A percentile compares a stretch with the other conserved stretches of the same genome.
phyloP scores from a whole-genome alignment of 306 rosid species.

The Quercus wislizeni region DNA sequence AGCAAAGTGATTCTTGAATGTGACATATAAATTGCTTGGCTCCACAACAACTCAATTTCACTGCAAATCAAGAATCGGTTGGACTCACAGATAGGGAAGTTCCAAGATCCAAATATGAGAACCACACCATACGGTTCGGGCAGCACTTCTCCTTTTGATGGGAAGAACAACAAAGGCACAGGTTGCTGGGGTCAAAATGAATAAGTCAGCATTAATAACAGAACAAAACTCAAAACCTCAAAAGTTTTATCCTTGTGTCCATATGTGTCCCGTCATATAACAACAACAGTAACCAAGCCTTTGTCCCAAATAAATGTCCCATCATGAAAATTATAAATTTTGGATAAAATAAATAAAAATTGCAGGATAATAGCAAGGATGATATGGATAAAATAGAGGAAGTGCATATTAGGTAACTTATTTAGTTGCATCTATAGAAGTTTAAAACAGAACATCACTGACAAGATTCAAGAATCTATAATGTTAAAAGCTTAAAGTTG shows the following conservation, averaged over 20 bases:
- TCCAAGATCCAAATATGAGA: slow-evolving; percentile 84
- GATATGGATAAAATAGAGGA: too few relatives aligned
- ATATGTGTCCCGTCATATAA: not conserved
- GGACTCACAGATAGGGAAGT: slow-evolving; percentile 85
- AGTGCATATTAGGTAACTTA: not conserved
- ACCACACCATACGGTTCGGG: slow-evolving; percentile 86
- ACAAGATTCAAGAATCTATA: not conserved
- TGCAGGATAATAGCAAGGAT: not conserved
- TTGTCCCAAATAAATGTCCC: not conserved
- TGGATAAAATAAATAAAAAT: not conserved
- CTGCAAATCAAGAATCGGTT: not conserved
- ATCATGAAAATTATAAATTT: not conserved
- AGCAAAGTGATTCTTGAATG: not conserved
- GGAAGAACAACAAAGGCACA: slow-evolving; percentile 64
- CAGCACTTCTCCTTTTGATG: slow-evolving; percentile 61
- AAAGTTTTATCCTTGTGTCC: not conserved
- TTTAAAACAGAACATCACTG: not conserved
- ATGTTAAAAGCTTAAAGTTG: not conserved
- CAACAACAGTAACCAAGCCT: too few relatives aligned
- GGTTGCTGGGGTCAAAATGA: slow-evolving; percentile 33
- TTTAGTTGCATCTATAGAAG: not conserved
- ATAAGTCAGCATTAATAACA: not conserved
- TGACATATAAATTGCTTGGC: not conserved
- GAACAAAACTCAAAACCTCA: slow-evolving; percentile 1
- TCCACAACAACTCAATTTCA: not conserved